These are phyloP conservation scores for Thelephora aurantiotincta DNA, from an alignment of 768 basidiomycete genomes.

Conservation along the genomic window DNA sequence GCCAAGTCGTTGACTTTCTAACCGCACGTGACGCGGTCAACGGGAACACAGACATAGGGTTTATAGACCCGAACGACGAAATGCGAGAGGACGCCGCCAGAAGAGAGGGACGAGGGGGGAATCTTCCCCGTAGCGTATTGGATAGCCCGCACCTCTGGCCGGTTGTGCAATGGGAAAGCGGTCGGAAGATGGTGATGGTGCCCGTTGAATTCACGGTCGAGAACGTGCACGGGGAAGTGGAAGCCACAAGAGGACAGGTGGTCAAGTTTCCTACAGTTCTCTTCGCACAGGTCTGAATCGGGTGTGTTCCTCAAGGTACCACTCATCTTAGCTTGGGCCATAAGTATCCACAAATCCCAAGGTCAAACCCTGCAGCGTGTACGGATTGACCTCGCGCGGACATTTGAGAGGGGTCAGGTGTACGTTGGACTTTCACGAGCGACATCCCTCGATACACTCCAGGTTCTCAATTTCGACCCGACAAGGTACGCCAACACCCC, in stretches of 20 bases:
- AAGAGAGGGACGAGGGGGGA: background rate
- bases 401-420: constrained; percentile 74
- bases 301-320: constrained; percentile 24
- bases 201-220: constrained; percentile 52
- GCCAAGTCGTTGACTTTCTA: constrained; percentile 34
- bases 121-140: background rate
- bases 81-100: no score
- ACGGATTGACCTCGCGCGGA: constrained; percentile 59
- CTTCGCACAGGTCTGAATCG: background rate
- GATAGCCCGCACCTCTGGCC: constrained; percentile 29
- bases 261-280: constrained; percentile 3
- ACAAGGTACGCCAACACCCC: constrained; percentile 28
- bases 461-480: constrained; percentile 50
- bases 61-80: constrained; percentile 11
- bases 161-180: constrained; percentile 42
- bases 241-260: constrained; percentile 50
- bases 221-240: constrained; percentile 40
- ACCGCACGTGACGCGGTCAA: constrained; percentile 27
- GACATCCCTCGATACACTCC: constrained; percentile 46
- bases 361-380: constrained; percentile 82
- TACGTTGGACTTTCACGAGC: constrained; percentile 68
- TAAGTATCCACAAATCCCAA: constrained; percentile 83
- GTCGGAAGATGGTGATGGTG: constrained; percentile 28
- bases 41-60: constrained; percentile 20
- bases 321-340: constrained; percentile 70